Evolutionary conservation across 257 asterid genomes (phyloP).

Genomic region (Hygrophila difformis): DNA sequence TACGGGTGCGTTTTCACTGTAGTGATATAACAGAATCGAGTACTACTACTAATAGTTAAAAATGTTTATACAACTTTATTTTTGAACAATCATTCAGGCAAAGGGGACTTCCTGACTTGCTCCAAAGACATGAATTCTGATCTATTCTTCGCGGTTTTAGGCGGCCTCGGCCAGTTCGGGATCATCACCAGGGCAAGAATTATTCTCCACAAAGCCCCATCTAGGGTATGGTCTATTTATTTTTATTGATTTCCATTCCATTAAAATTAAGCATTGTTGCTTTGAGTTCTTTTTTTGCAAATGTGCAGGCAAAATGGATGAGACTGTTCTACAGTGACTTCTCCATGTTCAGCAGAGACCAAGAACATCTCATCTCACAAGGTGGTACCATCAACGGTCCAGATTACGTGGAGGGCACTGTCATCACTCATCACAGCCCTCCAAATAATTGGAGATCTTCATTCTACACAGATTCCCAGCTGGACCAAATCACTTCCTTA

Average conservation of each 20-base stretch:
- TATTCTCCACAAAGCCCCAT: constrained; percentile 35
- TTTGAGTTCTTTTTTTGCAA: too few relatives aligned
- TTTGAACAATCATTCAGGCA: too few relatives aligned
- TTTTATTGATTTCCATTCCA: too few relatives aligned
- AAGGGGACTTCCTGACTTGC: constrained; percentile 45
- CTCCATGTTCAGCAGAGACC: constrained; percentile 34
- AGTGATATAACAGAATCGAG: too few relatives aligned
- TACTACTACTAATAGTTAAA: too few relatives aligned
- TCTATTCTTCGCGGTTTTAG: constrained; percentile 45
- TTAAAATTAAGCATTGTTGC: too few relatives aligned
- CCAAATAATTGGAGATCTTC: constrained; percentile 58
- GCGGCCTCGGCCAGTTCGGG: constrained; percentile 66
- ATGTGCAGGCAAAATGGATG: constrained; percentile 55
- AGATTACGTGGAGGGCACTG: constrained; percentile 54
- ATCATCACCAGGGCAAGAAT: constrained; percentile 55
- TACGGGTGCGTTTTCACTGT: constrained; percentile 34
- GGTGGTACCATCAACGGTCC: constrained; percentile 7
- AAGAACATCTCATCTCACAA: constrained; percentile 49
- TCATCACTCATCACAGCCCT: constrained; percentile 16
- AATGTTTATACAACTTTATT: too few relatives aligned
- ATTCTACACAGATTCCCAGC: constrained; percentile 39
- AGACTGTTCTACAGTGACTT: constrained; percentile 37
- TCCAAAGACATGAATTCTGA: constrained; percentile 34
- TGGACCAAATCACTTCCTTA: constrained; percentile 30
- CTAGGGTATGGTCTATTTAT: too few relatives aligned